Conservation (phyloP, 257 asterid genomes). For the Parsonsia alboflavescens region DNA sequence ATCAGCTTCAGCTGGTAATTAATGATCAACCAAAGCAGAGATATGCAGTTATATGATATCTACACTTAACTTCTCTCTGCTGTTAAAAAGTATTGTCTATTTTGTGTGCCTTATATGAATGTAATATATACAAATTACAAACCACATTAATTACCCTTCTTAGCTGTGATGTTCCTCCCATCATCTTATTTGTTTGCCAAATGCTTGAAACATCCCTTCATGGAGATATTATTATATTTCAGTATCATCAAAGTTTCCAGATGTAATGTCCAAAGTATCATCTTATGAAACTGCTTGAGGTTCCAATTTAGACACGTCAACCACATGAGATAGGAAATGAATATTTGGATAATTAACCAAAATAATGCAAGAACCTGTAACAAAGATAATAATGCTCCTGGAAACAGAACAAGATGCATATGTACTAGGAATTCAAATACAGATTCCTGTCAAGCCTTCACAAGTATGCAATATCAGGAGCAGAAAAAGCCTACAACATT, state of each 20-base stretch:
- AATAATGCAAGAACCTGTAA: not conserved
- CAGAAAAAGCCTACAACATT: not conserved
- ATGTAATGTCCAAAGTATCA: not conserved
- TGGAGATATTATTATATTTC: not conserved
- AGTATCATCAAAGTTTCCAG: not conserved
- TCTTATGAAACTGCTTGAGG: not conserved
- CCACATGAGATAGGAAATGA: not conserved
- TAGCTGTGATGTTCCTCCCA: too few relatives aligned
- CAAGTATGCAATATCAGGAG: not conserved
- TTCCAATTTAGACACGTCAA: too few relatives aligned
- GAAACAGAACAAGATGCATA: not conserved
- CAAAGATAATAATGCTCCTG: not conserved
- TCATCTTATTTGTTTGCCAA: not conserved
- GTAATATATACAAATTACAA: too few relatives aligned
- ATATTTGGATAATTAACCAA: not conserved
- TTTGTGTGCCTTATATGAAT: not conserved
- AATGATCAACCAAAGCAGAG: not conserved
- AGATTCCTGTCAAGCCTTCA: not conserved
- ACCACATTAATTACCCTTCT: not conserved
- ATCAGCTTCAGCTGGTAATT: conserved; percentile 92
- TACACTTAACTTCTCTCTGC: not conserved
- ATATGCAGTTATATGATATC: not conserved
- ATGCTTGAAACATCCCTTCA: not conserved
- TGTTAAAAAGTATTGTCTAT: not conserved
- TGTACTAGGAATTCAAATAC: not conserved